phyloP scores from a whole-genome alignment of 352 stramenopile species.

The Pythium oligandrum region DNA sequence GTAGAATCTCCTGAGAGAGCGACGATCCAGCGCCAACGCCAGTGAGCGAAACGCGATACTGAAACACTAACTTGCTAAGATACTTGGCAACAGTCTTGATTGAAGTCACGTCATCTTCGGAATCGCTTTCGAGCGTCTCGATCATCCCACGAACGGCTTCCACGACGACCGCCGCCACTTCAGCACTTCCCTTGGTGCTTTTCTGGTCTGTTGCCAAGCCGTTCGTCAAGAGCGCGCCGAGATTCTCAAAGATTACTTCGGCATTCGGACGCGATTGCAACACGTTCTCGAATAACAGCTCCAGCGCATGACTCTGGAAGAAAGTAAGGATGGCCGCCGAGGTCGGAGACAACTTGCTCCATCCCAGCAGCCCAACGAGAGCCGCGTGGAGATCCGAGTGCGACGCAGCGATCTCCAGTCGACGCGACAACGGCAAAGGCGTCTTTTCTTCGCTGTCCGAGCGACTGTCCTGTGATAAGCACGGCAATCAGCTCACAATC shows the following conservation, averaged over 20 bases:
- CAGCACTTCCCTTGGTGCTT: constrained; percentile 17
- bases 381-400: constrained; percentile 67
- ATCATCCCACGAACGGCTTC: constrained; percentile 31
- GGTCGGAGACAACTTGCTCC: constrained; percentile 58
- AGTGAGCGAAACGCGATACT: constrained; percentile 41
- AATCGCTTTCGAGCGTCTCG: constrained; percentile 11
- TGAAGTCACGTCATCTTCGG: constrained; percentile 11
- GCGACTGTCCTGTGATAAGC: no score
- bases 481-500: no score
- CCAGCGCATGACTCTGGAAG: constrained; percentile 65
- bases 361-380: constrained; percentile 66
- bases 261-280: constrained; percentile 29
- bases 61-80: constrained; percentile 46
- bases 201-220: constrained; percentile 36
- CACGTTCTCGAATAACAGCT: constrained; percentile 57
- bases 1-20: constrained; percentile 42
- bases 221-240: constrained; percentile 54
- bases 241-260: constrained; percentile 47
- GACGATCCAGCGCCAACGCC: constrained; percentile 34
- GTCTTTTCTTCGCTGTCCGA: constrained; percentile 19
- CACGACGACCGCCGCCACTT: constrained; percentile 45
- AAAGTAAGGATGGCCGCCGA: constrained; percentile 64
- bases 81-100: constrained; percentile 32
- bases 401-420: constrained; percentile 63
- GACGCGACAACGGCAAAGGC: constrained; percentile 42